Conservation (phyloP, 345 rosid species). For the Euphorbia tirucalli region DNA sequence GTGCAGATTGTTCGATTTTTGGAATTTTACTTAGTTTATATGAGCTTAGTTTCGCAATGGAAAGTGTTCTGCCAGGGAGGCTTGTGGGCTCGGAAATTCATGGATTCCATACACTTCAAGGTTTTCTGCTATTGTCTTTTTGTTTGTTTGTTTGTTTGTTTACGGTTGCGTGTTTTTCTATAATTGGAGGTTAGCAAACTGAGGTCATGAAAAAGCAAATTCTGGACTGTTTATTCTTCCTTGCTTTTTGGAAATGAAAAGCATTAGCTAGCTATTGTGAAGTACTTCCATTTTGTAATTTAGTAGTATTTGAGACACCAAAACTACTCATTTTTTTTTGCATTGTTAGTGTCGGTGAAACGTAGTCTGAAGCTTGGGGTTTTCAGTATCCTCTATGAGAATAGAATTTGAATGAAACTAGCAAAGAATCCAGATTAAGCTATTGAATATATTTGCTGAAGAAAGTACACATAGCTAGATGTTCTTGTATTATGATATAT, state of each 20-base stretch:
- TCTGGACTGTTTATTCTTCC: not conserved
- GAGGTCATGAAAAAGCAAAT: not conserved
- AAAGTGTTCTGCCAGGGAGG: slow-evolving; percentile 28
- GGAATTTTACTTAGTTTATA: not conserved
- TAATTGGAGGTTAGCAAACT: not conserved
- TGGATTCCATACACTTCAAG: slow-evolving; percentile 75
- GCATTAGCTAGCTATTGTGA: not conserved
- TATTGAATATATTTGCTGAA: not conserved
- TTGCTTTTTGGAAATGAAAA: not conserved
- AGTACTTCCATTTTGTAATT: not conserved
- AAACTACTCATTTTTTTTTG: not conserved
- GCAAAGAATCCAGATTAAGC: not conserved
- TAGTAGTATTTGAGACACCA: not conserved
- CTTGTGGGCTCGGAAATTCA: slow-evolving; percentile 82
- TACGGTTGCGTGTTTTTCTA: not conserved
- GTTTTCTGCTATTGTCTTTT: slow-evolving; percentile 28
- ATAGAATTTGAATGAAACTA: not conserved
- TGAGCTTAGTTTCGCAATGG: slow-evolving; percentile 35
- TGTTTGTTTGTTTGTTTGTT: not conserved
- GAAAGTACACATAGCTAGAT: not conserved
- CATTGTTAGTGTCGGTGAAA: not conserved
- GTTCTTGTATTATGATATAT: not conserved
- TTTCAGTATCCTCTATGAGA: not conserved
- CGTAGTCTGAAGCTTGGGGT: too few relatives aligned
- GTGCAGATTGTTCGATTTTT: slow-evolving; percentile 5